Evolutionary conservation across 2,329 filamentous ascomycete species (phyloP), one percentile per base, ranked within the genome.

Genomic region (Chalaropsis thielavioides): DNA sequence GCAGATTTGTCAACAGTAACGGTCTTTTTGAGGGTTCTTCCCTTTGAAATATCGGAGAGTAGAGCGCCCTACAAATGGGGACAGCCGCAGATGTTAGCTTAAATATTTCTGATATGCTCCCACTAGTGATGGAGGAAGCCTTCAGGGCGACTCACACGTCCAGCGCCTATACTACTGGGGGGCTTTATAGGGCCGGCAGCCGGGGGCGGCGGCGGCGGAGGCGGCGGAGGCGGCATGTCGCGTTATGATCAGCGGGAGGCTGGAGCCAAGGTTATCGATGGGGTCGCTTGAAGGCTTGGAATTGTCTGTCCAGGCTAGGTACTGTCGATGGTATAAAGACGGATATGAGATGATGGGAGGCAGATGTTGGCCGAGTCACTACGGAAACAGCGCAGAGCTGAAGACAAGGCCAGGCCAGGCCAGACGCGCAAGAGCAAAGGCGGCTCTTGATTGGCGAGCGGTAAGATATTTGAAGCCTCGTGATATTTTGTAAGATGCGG

Each of bases 1-100:
- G 90, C 90, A 24, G 92, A 96, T 74, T 92, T 86, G 75, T 97
- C 92, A 76, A 97, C 96, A 70, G 92, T 89, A 65, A 90, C 86
- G 40, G 90, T 81, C 75, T 96, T 96, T 76, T 88, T 96, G 67
- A 97, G 80, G 68, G 79, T 78, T 69, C 77, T 81, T 69, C 92
- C 94, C 75, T 95, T 95, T 69, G 80, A 78, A 70, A 99, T 99
- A 75, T 97, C 92, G 72, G 84, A 82, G 56, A 97, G 83, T 43
- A 99, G 81, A 64, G 92, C 92, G 70, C 87, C 87, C 92, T 97
- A 59, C 71, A 56, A 43, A 41, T 24, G 19, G 10, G 11, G n/a
- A 35, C n/a, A 10, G 13, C 24, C 13, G 6, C 17, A 44, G 15
- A 44, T 60, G 59, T 59, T 58, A 59, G 64, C 27, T 67, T 58